phyloP scores from a whole-genome alignment of 1,284 basidiomycete species.

The Phellopilus nigrolimitatus region DNA sequence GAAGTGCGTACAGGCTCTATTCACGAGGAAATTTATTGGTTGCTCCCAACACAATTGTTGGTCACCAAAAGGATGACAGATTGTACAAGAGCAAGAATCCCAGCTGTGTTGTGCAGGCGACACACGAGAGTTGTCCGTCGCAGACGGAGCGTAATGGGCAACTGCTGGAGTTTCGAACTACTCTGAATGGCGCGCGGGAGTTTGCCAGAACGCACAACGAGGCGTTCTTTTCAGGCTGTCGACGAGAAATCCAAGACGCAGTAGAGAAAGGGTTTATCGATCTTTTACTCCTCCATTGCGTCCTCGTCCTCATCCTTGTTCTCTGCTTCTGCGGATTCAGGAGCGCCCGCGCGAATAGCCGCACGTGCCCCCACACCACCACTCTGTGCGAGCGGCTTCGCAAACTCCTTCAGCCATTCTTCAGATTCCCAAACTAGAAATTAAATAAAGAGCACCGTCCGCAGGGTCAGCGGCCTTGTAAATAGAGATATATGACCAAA shows the following conservation, averaged over 20 bases:
- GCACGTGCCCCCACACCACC: conserved; percentile 49
- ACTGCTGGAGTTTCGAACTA: no score
- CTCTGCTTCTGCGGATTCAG: conserved; percentile 25
- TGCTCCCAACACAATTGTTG: no score
- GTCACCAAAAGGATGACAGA: no score
- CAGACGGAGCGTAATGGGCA: no score
- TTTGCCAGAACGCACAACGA: no score
- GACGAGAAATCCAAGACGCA: neutral
- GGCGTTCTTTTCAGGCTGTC: no score
- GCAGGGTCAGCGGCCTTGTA: neutral
- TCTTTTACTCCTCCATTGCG: conserved; percentile 57
- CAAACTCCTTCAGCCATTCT: conserved; percentile 72
- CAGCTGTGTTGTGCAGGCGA: no score
- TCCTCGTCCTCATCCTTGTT: conserved; percentile 31
- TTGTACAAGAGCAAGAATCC: no score
- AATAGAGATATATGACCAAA: conserved; percentile 3
- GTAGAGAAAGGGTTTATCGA: neutral
- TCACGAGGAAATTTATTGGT: no score
- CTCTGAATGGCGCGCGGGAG: no score
- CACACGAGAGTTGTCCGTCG: no score
- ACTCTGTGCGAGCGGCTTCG: conserved; percentile 65
- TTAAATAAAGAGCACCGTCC: neutral
- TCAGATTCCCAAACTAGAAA: conserved; percentile 77
- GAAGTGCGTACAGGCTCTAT: no score
- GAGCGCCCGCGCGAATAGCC: conserved; percentile 44